Base-by-base conservation (phyloP, 2,329 filamentous ascomycete genomes). In the Tetracladium maxilliforme region DNA sequence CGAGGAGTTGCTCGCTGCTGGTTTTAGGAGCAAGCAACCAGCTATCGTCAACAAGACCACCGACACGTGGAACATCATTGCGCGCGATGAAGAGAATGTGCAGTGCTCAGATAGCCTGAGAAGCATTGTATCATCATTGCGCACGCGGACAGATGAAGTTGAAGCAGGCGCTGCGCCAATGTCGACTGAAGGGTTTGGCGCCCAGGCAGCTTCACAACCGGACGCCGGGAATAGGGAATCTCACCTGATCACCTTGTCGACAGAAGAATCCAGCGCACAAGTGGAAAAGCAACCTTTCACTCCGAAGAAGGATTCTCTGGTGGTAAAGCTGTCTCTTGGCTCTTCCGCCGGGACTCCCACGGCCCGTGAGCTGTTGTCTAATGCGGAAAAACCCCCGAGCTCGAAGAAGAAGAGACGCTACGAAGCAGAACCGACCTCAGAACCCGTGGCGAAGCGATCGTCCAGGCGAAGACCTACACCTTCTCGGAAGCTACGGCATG, bases 21-120 rank as follows among this genome's bases (percentile, higher is more conserved):
- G 60, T 2, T 75, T 64, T 47, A 62, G 47, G 34, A 74, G 54
- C 52, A 74, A 54, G 45, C 77, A 61, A 40, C 51, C 41, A 29
- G 52, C 45, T 31, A 64, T 55, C 37, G 79, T 53, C 33, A 70
- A 48, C 45, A 57, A 42, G 40, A 51, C 69, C 3, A 56, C 73
- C 14, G 41, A 48, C 10, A 58, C 65, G 32, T 94, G 83, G 83
- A 86, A 84, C 36, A 44, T 49, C 1, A 64, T 82, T 40, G 71
- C 71, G 12, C 52, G 63, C 10, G 60, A 66, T 19, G 55, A 67
- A 4, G 51, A 52, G 6, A 19, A 30, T n/a, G n/a, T n/a, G n/a
- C n/a, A 6, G 18, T 19, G 5, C 41, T 83, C 2, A 51, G 66
- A 14, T 87, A 81, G 45, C 77, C 83, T 0, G 48, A 63, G 8